Conservation (phyloP, 805 yeast genomes). For the Wickerhamiella nectarea region DNA sequence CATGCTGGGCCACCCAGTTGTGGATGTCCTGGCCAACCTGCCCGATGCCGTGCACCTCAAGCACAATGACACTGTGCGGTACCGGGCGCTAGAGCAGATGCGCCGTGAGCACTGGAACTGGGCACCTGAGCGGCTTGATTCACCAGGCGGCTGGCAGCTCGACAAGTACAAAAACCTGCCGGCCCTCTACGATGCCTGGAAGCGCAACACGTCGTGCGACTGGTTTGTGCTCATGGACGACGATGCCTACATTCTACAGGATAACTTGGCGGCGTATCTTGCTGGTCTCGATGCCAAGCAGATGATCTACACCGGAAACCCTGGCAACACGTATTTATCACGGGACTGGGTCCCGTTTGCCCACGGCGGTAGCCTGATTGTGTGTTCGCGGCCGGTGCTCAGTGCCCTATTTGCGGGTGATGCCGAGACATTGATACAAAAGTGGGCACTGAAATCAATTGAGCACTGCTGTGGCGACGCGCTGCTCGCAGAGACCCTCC, state of each 20-base stretch:
- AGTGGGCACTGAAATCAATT: constrained; percentile 17
- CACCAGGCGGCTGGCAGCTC: constrained; percentile 24
- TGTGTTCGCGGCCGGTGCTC: constrained; percentile 25
- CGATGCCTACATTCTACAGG: constrained; percentile 23
- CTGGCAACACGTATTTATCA: constrained; percentile 14
- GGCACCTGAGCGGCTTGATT: constrained; percentile 12
- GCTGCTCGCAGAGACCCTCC: constrained; percentile 22
- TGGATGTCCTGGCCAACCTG: constrained; percentile 23
- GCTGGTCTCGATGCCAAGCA: constrained; percentile 20
- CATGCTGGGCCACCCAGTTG: constrained; percentile 24
- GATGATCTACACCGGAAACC: constrained; percentile 24
- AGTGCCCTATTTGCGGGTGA: constrained; percentile 18
- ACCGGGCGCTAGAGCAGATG: constrained; percentile 20
- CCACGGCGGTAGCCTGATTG: constrained; percentile 30
- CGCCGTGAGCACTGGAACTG: constrained; percentile 19
- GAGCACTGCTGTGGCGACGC: constrained; percentile 28
- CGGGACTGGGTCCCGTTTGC: constrained; percentile 20
- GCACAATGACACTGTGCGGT: constrained; percentile 16
- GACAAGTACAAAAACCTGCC: constrained; percentile 29
- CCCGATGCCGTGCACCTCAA: constrained; percentile 13
- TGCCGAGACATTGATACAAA: constrained; percentile 10
- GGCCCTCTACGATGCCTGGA: constrained; percentile 26
- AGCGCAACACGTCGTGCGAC: constrained; percentile 19
- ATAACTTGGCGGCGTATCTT: constrained; percentile 21
- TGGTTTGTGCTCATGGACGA: constrained; percentile 30